Conservation (phyloP, 2,329 filamentous ascomycete species). For the Elsinoe arachidis region DNA sequence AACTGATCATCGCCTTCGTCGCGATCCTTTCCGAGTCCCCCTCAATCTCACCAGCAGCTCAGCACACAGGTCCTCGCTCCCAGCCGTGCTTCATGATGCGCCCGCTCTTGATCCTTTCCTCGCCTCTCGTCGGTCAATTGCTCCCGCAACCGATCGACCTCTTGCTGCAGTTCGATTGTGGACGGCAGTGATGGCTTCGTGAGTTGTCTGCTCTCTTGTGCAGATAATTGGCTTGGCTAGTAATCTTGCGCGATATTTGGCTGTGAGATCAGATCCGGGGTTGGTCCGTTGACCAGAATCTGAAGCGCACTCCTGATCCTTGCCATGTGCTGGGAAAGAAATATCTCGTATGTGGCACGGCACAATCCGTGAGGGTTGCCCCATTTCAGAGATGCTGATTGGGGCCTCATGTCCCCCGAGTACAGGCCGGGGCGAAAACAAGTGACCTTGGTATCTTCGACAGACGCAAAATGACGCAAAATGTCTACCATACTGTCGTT, state of each 20-base stretch:
- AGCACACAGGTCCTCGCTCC: no score
- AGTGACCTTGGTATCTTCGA: neutral
- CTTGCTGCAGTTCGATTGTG: neutral
- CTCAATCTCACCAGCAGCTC: no score
- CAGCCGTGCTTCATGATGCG: no score
- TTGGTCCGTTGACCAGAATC: neutral
- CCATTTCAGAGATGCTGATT: conserved; percentile 2
- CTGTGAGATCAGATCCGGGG: neutral
- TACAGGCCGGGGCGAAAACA: neutral
- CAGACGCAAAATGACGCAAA: neutral
- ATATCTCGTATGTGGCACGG: conserved; percentile 12
- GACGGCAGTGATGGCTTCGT: neutral
- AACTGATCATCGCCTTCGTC: no score
- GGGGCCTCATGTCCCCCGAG: neutral
- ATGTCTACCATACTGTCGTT: neutral
- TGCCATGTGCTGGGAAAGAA: neutral
- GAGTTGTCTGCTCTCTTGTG: neutral
- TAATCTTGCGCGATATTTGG: neutral
- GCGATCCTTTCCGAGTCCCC: no score
- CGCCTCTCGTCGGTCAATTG: neutral
- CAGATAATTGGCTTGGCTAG: neutral
- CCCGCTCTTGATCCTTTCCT: conserved; percentile 32
- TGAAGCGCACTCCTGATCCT: neutral
- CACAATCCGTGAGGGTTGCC: conserved; percentile 8
- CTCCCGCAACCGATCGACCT: neutral